Evolutionary conservation across 495 filamentous ascomycete species (phyloP), one percentile per base, ranked within the genome.

Genomic region (Neurospora africana): DNA sequence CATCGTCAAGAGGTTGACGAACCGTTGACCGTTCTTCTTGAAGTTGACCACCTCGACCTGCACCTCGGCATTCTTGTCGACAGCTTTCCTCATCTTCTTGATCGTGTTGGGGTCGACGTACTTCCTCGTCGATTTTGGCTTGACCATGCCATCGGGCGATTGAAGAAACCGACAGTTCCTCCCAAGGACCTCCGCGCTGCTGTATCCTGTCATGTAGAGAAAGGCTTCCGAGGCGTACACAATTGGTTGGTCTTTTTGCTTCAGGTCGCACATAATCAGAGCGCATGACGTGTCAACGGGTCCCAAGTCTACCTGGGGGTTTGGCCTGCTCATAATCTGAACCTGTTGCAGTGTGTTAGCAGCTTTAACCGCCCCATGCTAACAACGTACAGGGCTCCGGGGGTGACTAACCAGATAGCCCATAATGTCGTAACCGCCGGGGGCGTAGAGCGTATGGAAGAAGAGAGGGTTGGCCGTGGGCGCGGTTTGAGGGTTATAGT

Each of bases 141-240:
- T 69, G 35, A 82, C 79, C 35, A 77, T 74, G 4, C 78, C 80
- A 4, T 71, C 79, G 19, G 84, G 84, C 8, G 81, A 76, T 75
- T 87, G 86, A 27, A 87, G 74, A 70, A 87, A 86, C n/a, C 86
- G 85, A 70, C 85, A 87, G 76, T 87, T 87, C 21, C 74, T 70
- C 0, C 84, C 84, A n/a, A 84, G 39, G 11, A 83, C 78, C 71
- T 87, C 84, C 39, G 67, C 33, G 3, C 44, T 47, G 4, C 77
- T 68, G 73, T 87, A 87, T 7, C 85, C 85, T 0, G 85, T 86
- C 70, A 87, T 75, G 17, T 78, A 68, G 40, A 74, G 72, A 77
- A 85, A 87, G 4, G 81, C 41, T 5, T 82, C 79, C 17, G 84
- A 84, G 13, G 81, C 82, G 71, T 87, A 87, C 21, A 87, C 78